Evolutionary conservation across 805 yeast species (phyloP), one percentile per base, ranked within the genome.

Genomic region (Ogataea degrootiae): DNA sequence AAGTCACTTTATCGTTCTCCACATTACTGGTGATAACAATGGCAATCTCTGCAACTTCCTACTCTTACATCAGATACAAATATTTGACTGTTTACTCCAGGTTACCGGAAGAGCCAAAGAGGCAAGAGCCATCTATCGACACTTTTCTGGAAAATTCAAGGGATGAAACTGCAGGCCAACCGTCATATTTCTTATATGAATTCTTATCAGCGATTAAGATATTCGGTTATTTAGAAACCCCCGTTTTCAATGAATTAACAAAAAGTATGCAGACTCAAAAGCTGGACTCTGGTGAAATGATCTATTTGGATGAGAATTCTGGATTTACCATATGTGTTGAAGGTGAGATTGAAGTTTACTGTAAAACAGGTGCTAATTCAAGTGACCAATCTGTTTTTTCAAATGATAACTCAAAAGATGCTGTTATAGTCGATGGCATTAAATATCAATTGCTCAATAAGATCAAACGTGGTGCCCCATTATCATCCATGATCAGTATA

Each of bases 281-380:
- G 50, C 63, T 92, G 36, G 82, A 82, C 26, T 76, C 79, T 5
- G 92, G 88, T 35, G 98, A 92, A 61, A 75, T 85, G 9, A 68
- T 94, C 34, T 74, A 81, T 42, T 66, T 92, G 37, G 88, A 86
- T 51, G 77, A 82, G 6, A 44, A 51, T 12, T 70, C 85, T 6
- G 98, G 98, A 1, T 91, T 94, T 58, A 82, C 94, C 35, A 86
- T 94, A 39, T 96, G 92, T 21, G 96, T 91, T 1, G 97, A 91
- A 56, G 99, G 99, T 1, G 76, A 82, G 12, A 79, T 92, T 42
- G 90, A 87, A 59, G 86, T 94, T 0, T 89, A 77, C 60, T 81
- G 83, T 41, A 79, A 78, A 51, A 68, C 83, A 2, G 71, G 73
- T 34, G 60, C 57, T 34, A 61, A 64, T 41, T 38, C 53, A 43